These are phyloP conservation scores for Achlya hypogyna DNA, from an alignment of 352 stramenopile species.

Conservation along the genomic window DNA sequence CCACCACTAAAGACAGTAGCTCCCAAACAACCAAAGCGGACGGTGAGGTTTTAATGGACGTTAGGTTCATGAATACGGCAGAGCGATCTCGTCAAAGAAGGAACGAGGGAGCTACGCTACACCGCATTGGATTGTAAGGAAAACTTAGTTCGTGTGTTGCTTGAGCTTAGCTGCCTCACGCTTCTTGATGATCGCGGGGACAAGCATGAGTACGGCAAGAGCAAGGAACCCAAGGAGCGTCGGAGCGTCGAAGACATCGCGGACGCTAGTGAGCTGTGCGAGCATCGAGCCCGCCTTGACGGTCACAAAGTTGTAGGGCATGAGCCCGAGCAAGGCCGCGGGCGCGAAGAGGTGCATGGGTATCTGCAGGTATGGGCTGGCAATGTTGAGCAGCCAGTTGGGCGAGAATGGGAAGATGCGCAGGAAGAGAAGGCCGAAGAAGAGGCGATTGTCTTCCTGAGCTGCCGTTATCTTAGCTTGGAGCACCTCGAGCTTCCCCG, in stretches of 20 bases:
- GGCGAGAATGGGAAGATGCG: constrained; percentile 74
- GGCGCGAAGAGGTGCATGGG: constrained; percentile 55
- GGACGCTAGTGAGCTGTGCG: constrained; percentile 50
- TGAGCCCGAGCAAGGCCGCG: constrained; percentile 50
- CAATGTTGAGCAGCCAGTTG: constrained; percentile 80
- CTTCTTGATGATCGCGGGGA: constrained; percentile 54
- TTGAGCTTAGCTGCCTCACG: background rate
- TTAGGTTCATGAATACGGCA: no score
- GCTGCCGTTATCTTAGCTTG: constrained; percentile 47
- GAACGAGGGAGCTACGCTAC: background rate
- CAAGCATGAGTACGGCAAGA: constrained; percentile 52
- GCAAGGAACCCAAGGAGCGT: constrained; percentile 46
- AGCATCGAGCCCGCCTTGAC: constrained; percentile 70
- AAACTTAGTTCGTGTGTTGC: background rate
- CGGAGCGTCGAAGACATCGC: constrained; percentile 48
- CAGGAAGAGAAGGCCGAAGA: constrained; percentile 63
- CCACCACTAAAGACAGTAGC: no score
- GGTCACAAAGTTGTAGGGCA: constrained; percentile 80
- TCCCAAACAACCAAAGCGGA: no score
- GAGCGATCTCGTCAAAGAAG: no score
- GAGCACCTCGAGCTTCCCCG: constrained; percentile 44
- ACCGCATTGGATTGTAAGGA: background rate
- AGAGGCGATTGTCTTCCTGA: constrained; percentile 33
- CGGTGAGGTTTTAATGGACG: no score
- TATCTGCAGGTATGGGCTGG: constrained; percentile 68